These are phyloP conservation scores for Graphiopsis chlorocephala DNA, from an alignment of 2,329 filamentous ascomycete species.

Conservation along the genomic window DNA sequence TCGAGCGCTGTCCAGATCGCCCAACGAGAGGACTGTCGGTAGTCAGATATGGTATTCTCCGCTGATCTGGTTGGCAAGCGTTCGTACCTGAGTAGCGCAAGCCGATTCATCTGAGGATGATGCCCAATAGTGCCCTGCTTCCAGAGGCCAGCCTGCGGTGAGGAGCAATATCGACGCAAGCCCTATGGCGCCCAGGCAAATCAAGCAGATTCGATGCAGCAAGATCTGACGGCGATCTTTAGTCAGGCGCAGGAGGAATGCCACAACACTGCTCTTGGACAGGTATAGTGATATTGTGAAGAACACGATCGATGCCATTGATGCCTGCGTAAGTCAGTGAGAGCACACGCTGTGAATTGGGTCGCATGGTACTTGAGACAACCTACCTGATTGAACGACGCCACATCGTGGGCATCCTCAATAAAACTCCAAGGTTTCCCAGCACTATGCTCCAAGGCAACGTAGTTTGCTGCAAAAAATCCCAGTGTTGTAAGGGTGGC, in stretches of 20 bases:
- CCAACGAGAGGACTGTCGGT: conserved; percentile 32
- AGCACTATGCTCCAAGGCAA: conserved; percentile 14
- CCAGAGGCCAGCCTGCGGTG: background rate
- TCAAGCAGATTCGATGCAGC: conserved; percentile 8
- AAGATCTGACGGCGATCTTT: conserved; percentile 10
- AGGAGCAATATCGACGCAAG: conserved; percentile 23
- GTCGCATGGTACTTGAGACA: background rate
- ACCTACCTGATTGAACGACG: conserved; percentile 1
- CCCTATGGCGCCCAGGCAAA: conserved; percentile 17
- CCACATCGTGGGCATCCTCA: background rate
- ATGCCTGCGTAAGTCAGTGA: background rate
- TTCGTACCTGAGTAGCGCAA: background rate
- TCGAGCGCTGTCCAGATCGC: conserved; percentile 40
- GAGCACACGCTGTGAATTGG: too few relatives aligned
- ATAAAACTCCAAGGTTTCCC: conserved; percentile 12
- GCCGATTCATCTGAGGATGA: background rate
- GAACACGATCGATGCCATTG: conserved; percentile 11
- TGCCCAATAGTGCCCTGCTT: background rate
- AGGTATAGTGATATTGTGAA: conserved; percentile 16
- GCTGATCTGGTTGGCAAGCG: background rate
- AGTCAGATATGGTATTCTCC: background rate
- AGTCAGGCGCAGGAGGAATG: conserved; percentile 17
- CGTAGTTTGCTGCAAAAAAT: conserved; percentile 14
- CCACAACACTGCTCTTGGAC: conserved; percentile 16
- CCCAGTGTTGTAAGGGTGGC: conserved; percentile 14